These are phyloP conservation scores for Phytophthora sojae DNA, from an alignment of 352 stramenopile species.

Conservation along the genomic window DNA sequence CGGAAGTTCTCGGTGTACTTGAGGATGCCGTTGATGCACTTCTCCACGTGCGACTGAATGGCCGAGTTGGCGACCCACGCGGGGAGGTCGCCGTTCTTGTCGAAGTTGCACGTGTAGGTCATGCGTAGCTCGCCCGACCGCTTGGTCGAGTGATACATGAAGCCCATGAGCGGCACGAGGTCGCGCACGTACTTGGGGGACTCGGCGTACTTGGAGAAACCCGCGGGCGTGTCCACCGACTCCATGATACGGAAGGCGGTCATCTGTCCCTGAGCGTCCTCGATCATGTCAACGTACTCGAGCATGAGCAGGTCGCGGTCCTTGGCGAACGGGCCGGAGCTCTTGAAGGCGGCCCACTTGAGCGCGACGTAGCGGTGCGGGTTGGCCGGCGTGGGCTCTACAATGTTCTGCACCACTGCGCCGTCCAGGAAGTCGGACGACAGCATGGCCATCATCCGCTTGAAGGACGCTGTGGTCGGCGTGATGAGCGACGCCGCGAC, in stretches of 20 bases:
- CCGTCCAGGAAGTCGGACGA: conserved; percentile 88
- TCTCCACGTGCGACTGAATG: conserved; percentile 89
- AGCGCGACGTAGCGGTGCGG: conserved; percentile 83
- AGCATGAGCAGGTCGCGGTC: conserved; percentile 87
- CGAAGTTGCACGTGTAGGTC: conserved; percentile 90
- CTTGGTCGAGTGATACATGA: conserved; percentile 90
- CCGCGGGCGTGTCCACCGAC: conserved; percentile 72
- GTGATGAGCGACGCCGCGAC: conserved; percentile 87
- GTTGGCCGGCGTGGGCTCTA: conserved; percentile 67
- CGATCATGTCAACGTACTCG: conserved; percentile 91
- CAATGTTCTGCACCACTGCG: conserved; percentile 83
- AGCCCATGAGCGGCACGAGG: conserved; percentile 83
- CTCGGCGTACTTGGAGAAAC: conserved; percentile 61
- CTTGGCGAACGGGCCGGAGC: conserved; percentile 77
- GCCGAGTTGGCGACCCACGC: conserved; percentile 86
- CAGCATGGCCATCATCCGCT: conserved; percentile 87
- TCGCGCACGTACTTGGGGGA: conserved; percentile 75
- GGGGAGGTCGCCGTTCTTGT: conserved; percentile 83
- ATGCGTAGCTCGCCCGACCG: conserved; percentile 78
- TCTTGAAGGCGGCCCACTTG: conserved; percentile 90
- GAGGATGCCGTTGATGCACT: conserved; percentile 85
- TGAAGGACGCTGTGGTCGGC: conserved; percentile 78
- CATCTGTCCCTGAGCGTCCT: conserved; percentile 86
- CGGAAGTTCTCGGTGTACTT: conserved; percentile 89
- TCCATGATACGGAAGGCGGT: conserved; percentile 88